phyloP scores from a whole-genome alignment of 192 early-diverging fungal genomes.

The Coemansia sp. region DNA sequence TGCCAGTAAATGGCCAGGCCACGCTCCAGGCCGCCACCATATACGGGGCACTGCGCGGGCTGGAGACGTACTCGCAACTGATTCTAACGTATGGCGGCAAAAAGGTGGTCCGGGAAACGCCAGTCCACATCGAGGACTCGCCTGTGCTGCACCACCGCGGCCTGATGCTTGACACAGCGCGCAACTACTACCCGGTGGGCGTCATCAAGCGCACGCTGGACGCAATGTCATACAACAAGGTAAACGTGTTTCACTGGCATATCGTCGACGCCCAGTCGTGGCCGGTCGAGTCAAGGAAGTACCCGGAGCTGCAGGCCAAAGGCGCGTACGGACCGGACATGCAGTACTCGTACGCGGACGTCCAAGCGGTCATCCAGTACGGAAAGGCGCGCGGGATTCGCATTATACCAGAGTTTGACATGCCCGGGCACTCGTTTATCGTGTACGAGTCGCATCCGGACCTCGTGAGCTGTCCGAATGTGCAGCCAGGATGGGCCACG shows the following conservation, averaged over 20 bases:
- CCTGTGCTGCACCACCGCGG: constrained; percentile 69
- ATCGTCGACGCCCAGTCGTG: constrained; percentile 70
- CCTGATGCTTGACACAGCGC: constrained; percentile 65
- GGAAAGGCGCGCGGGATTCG: constrained; percentile 74
- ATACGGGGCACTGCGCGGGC: constrained; percentile 68
- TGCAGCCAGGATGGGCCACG: constrained; percentile 61
- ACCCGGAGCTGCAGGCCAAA: constrained; percentile 62
- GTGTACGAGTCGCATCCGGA: constrained; percentile 57
- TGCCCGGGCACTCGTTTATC: constrained; percentile 74
- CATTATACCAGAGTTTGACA: constrained; percentile 91
- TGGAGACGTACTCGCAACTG: constrained; percentile 74
- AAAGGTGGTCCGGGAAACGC: constrained; percentile 56
- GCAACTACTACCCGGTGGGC: constrained; percentile 65
- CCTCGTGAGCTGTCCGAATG: constrained; percentile 59
- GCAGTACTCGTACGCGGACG: constrained; percentile 71
- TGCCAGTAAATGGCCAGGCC: constrained; percentile 57
- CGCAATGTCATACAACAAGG: constrained; percentile 70
- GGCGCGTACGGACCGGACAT: constrained; percentile 66
- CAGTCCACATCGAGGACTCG: constrained; percentile 61
- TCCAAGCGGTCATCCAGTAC: constrained; percentile 69
- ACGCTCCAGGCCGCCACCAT: constrained; percentile 59
- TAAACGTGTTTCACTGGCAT: constrained; percentile 82
- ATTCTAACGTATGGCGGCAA: constrained; percentile 48
- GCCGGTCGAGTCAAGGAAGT: constrained; percentile 63
- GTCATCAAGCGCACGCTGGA: constrained; percentile 63